A percentile compares a stretch with the other conserved stretches of the same genome.
These are phyloP conservation scores for Leccinum griseonigrum DNA, from an alignment of 1,284 basidiomycete genomes.

Conservation along the genomic window DNA sequence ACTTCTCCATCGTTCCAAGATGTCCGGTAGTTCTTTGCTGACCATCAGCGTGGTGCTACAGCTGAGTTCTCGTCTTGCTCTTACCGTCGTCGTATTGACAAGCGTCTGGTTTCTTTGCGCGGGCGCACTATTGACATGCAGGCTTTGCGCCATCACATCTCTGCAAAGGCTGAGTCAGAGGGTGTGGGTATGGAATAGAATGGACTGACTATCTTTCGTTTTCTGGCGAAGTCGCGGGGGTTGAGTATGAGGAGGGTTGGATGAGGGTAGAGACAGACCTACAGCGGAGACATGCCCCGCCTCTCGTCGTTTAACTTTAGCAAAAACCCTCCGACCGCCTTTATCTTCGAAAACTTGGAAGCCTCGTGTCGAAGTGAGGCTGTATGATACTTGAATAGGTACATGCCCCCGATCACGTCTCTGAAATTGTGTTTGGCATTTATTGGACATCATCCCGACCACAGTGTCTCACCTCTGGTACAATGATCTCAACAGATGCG, in stretches of 20 bases:
- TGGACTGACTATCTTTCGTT: slow-evolving; percentile 71
- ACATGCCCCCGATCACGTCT: too few relatives aligned
- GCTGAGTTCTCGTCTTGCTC: slow-evolving; percentile 61
- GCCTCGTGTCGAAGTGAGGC: too few relatives aligned
- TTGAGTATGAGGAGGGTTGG: slow-evolving; percentile 11
- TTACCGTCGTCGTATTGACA: slow-evolving; percentile 67
- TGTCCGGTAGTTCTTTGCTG: too few relatives aligned
- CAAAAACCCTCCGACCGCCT: slow-evolving; percentile 50
- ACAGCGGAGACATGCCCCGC: slow-evolving; percentile 36
- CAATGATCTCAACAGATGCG: too few relatives aligned
- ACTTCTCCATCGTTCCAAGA: too few relatives aligned
- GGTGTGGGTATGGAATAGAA: neutral
- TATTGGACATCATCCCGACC: too few relatives aligned
- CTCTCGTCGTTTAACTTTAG: slow-evolving; percentile 71
- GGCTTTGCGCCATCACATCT: slow-evolving; percentile 60
- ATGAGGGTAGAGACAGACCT: slow-evolving; percentile 15
- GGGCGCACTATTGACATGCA: slow-evolving; percentile 57
- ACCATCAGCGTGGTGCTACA: too few relatives aligned
- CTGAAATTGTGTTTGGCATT: too few relatives aligned
- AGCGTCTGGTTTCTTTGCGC: slow-evolving; percentile 55
- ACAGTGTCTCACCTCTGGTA: too few relatives aligned
- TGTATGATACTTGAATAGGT: too few relatives aligned
- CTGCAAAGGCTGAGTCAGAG: slow-evolving; percentile 31
- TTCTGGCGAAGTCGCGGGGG: slow-evolving; percentile 39
- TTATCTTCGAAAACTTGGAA: slow-evolving; percentile 20